Evolutionary conservation across 2,329 filamentous ascomycete species (phyloP), one percentile per base, ranked within the genome.

Genomic region (Calonectria pauciramosa): DNA sequence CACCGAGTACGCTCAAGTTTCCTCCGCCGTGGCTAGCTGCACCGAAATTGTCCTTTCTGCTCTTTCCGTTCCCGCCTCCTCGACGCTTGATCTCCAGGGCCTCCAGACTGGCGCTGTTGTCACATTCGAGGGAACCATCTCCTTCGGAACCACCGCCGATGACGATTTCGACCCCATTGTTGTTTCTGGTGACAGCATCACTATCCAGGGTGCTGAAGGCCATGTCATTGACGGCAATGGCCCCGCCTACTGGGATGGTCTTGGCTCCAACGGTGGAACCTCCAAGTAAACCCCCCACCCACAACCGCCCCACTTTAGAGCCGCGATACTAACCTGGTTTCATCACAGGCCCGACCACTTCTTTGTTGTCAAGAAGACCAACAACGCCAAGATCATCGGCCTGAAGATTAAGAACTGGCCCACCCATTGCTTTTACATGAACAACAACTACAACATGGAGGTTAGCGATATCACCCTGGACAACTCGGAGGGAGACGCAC

Each of bases 261-360:
- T 91, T 82, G 91, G 91, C 49, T 82, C 81, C 78, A 91, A 90
- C 79, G 90, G 91, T 26, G 91, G 90, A 79, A 87, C 87, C 82
- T 89, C 85, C 56, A 93, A 93, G 87, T 91, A 64, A 70, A 44
- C 52, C n/a, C n/a, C 14, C n/a, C 10, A 23, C 9, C 18, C n/a
- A 6, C 28, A 41, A 20, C 41, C 4, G 14, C 13, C 14, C 8
- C 9, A 7, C 36, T 9, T 20, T 2, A 41, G 8, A 38, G 23
- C 20, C 36, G 13, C 8, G 4, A 41, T 18, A 38, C 56, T 63
- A 63, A 63, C 20, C 3, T 26, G 7, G 7, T 30, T 38, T 28
- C n/a, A 14, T 26, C 10, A 16, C 18, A 75, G 73, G 52, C 73
- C 70, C 20, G 71, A 91, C 72, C 90, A 92, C 86, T 84, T 90